phyloP scores from a whole-genome alignment of 192 early-diverging fungal genomes.

The Pilaira anomala region DNA sequence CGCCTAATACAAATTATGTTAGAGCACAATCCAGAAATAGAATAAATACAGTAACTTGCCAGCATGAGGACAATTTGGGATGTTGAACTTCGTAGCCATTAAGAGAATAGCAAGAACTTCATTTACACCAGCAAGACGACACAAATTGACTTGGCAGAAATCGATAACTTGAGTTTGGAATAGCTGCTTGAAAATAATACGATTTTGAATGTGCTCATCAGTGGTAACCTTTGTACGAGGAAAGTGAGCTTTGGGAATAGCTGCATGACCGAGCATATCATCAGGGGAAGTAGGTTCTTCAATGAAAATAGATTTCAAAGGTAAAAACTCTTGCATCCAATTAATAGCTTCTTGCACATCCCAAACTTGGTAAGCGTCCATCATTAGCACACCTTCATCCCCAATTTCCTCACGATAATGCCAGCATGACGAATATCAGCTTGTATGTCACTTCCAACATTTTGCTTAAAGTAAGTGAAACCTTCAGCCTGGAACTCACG shows the following conservation, averaged over 20 bases:
- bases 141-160: slow-evolving; percentile 39
- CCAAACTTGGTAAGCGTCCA: slow-evolving; percentile 51
- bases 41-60: slow-evolving; percentile 4
- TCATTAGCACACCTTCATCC: slow-evolving; percentile 41
- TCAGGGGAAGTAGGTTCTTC: slow-evolving; percentile 44
- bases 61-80: slow-evolving; percentile 38
- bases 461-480: slow-evolving; percentile 48
- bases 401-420: slow-evolving; percentile 46
- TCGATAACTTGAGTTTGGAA: slow-evolving; percentile 42
- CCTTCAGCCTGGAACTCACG: slow-evolving; percentile 40
- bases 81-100: slow-evolving; percentile 41
- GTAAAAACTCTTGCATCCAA: slow-evolving; percentile 41
- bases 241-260: slow-evolving; percentile 37
- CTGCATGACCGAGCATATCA: slow-evolving; percentile 40
- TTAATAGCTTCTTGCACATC: slow-evolving; percentile 48
- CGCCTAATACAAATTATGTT: background rate
- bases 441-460: slow-evolving; percentile 37
- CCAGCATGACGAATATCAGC: slow-evolving; percentile 38
- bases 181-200: slow-evolving; percentile 42
- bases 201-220: slow-evolving; percentile 40
- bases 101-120: slow-evolving; percentile 38
- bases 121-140: slow-evolving; percentile 41
- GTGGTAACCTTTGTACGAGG: slow-evolving; percentile 35
- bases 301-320: slow-evolving; percentile 46
- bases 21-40: too few species aligned